Evolutionary conservation across 2,329 filamentous ascomycete species (phyloP), one percentile per base, ranked within the genome.

Genomic region (Sphaerostilbella broomeana): DNA sequence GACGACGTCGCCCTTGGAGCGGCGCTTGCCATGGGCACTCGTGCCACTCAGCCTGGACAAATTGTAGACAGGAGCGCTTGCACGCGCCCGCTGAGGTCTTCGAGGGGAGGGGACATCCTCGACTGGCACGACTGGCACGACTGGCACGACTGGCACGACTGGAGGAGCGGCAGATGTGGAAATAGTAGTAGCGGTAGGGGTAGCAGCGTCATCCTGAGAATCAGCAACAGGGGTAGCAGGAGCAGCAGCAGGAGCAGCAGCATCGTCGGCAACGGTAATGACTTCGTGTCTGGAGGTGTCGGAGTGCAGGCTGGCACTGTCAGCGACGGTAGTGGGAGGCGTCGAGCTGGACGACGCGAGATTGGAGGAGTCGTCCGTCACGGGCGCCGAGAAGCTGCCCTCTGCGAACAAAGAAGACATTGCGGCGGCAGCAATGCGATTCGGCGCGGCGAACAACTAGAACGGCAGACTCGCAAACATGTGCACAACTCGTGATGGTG

Each of bases 301-400:
- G 27, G 73, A 74, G 38, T 68, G 66, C 41, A 79, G 64, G 61
- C 78, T 82, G 44, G 67, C 69, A 51, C 67, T 70, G 57, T 84
- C 80, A 53, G 73, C 75, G 49, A 80, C 65, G 49, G 77, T 84
- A 34, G 80, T 84, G 17, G 79, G 77, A 32, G 81, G 80, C 42
- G 81, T 84, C 15, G 76, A 81, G 51, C 67, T 72, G 18, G 69
- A 64, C 35, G 73, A 76, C 65, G 72, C 72, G 67, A 72, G 63
- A 51, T 73, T 61, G 53, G 65, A 70, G 35, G 68, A 69, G 30
- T 59, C 60, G 43, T 70, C 67, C 38, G 58, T 57, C 38, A 58
- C 52, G 28, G 46, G 36, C 22, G 42, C 47, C 22, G 47, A 52
- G 44, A 60, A 55, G 53, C 52, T 56, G 52, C 51, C 54, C 39